phyloP scores from a whole-genome alignment of 257 asterid species.

The Gentiana straminea region DNA sequence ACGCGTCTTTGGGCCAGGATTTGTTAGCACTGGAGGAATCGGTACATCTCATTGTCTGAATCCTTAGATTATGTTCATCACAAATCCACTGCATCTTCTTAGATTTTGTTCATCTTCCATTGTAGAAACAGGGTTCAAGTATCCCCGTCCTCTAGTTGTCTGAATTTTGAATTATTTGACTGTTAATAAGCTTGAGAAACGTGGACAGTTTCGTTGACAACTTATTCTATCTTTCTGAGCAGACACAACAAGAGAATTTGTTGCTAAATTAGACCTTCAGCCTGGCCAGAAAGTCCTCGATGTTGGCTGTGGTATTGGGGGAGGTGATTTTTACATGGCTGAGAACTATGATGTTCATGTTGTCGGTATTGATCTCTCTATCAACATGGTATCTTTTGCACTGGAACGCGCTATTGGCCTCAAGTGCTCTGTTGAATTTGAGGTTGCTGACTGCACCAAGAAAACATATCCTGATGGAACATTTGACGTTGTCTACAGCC shows the following conservation, averaged over 20 bases:
- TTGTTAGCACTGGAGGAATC: slow-evolving; percentile 94
- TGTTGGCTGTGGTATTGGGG: slow-evolving; percentile 99
- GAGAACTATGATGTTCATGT: slow-evolving; percentile 80
- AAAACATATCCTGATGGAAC: slow-evolving; percentile 67
- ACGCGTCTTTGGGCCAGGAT: slow-evolving; percentile 91
- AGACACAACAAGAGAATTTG: slow-evolving; percentile 94
- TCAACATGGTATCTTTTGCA: slow-evolving; percentile 95
- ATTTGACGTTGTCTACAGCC: slow-evolving; percentile 86
- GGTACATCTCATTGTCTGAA: slow-evolving; percentile 35
- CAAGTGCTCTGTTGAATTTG: slow-evolving; percentile 86
- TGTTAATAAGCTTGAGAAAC: not conserved
- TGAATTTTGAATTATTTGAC: not conserved
- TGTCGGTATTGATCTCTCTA: slow-evolving; percentile 84
- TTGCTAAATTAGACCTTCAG: slow-evolving; percentile 61
- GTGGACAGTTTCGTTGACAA: slow-evolving; percentile 5
- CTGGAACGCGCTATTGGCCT: slow-evolving; percentile 88
- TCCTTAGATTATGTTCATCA: not conserved
- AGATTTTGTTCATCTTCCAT: too few species aligned
- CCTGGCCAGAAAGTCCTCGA: slow-evolving; percentile 91
- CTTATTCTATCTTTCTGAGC: slow-evolving; percentile 18
- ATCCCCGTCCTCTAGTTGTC: not conserved
- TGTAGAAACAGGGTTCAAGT: not conserved
- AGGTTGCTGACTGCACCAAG: slow-evolving; percentile 96
- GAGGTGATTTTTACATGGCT: slow-evolving; percentile 97
- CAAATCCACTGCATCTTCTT: too few species aligned